Conservation (phyloP, 306 rosid genomes). For the Quercus cerris region DNA sequence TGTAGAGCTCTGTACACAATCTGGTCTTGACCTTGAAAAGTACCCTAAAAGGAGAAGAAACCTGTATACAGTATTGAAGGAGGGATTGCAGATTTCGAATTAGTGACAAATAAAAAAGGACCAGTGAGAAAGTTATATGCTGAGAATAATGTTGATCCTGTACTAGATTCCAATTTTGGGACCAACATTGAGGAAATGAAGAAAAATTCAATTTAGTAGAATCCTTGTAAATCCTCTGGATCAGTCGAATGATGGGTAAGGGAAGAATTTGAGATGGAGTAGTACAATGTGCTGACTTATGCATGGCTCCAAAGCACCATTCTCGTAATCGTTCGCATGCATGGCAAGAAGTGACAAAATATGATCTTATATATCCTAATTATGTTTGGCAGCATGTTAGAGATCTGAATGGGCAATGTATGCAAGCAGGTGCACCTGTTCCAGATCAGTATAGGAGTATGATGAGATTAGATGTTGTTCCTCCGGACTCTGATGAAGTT, state of each 20-base stretch:
- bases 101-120: slow-evolving; percentile 28
- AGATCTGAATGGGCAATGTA: slow-evolving; percentile 60
- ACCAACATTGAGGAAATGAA: slow-evolving; percentile 20
- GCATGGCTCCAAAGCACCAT: slow-evolving; percentile 79
- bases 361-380: slow-evolving; percentile 64
- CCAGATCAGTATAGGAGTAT: slow-evolving; percentile 65
- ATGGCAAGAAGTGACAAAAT: slow-evolving; percentile 81
- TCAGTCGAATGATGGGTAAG: slow-evolving; percentile 26
- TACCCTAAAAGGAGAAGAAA: slow-evolving; percentile 70
- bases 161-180: slow-evolving; percentile 15
- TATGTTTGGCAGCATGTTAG: slow-evolving; percentile 70
- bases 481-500: slow-evolving; percentile 67
- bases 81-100: slow-evolving; percentile 82
- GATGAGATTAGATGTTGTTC: slow-evolving; percentile 88
- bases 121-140: slow-evolving; percentile 1
- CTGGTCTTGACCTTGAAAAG: slow-evolving; percentile 60
- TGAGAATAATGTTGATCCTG: slow-evolving; percentile 2
- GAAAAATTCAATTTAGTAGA: slow-evolving; percentile 19
- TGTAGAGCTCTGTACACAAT: slow-evolving; percentile 78
- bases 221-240: slow-evolving; percentile 21
- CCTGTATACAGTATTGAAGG: slow-evolving; percentile 80
- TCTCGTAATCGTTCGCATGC: slow-evolving; percentile 85
- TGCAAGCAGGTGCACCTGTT: slow-evolving; percentile 71
- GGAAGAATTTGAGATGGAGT: slow-evolving; percentile 49
- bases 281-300: slow-evolving; percentile 62